Evolutionary conservation across 1,139 yeast genomes (phyloP).

Genomic region (Suhomyces terraborum): DNA sequence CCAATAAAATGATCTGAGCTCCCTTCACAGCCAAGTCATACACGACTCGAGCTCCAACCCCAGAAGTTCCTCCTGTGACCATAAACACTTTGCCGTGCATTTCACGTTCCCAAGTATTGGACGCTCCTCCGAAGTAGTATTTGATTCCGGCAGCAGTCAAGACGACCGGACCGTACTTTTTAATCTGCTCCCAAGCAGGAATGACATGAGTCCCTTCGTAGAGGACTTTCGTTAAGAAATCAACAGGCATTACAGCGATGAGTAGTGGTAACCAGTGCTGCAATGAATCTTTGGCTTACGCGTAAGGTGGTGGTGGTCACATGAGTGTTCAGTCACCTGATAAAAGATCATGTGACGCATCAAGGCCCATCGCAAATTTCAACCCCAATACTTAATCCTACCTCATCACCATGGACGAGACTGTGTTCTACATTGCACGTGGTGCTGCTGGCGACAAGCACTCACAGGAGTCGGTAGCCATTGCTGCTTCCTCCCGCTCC

Average conservation of each 20-base stretch:
- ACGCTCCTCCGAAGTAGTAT: slow-evolving; percentile 72
- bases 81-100: slow-evolving; percentile 88
- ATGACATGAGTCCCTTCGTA: slow-evolving; percentile 71
- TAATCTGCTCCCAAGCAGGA: slow-evolving; percentile 70
- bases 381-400: background rate
- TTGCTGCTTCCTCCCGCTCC: slow-evolving; percentile 52
- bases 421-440: slow-evolving; percentile 54
- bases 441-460: slow-evolving; percentile 53
- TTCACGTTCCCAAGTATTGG: slow-evolving; percentile 89
- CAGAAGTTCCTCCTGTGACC: slow-evolving; percentile 82
- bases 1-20: slow-evolving; percentile 81
- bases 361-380: slow-evolving; percentile 3
- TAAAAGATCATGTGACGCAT: background rate
- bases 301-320: background rate
- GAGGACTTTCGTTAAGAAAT: slow-evolving; percentile 65
- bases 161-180: slow-evolving; percentile 51
- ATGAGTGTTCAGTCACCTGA: background rate
- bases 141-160: slow-evolving; percentile 45
- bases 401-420: slow-evolving; percentile 53
- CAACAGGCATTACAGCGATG: slow-evolving; percentile 67
- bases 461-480: slow-evolving; percentile 51
- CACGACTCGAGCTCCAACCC: slow-evolving; percentile 79
- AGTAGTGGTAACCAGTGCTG: background rate
- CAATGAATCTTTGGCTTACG: no score
- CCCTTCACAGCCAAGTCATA: slow-evolving; percentile 76